phyloP scores from a whole-genome alignment of 2,329 filamentous ascomycete genomes.

The Epichloe brachyelytri region DNA sequence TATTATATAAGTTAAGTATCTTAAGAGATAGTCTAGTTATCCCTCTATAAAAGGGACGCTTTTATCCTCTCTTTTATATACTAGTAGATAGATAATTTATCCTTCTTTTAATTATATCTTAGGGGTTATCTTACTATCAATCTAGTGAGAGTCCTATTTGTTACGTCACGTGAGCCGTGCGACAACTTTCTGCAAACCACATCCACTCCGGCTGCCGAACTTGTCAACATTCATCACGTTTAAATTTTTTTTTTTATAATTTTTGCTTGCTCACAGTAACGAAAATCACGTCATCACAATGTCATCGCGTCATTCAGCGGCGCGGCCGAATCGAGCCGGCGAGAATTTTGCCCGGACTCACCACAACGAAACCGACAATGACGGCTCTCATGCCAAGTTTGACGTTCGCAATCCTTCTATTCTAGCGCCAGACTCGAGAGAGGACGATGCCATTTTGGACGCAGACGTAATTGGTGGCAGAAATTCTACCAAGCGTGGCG shows the following conservation, averaged over 20 bases:
- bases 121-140: too few relatives aligned
- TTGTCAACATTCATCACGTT: too few relatives aligned
- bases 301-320: constrained; percentile 21
- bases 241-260: too few relatives aligned
- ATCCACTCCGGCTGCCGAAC: neutral
- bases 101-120: too few relatives aligned
- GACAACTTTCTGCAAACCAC: neutral
- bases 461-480: constrained; percentile 84
- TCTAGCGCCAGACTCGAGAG: constrained; percentile 67
- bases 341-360: constrained; percentile 70
- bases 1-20: too few relatives aligned
- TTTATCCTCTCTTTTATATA: too few relatives aligned
- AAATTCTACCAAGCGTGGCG: constrained; percentile 73
- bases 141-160: too few relatives aligned
- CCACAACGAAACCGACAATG: constrained; percentile 41
- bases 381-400: constrained; percentile 72
- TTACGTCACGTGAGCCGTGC: too few relatives aligned
- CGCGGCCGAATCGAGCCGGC: constrained; percentile 69
- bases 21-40: too few relatives aligned
- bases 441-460: constrained; percentile 62
- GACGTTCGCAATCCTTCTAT: constrained; percentile 91
- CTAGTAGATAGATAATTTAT: too few relatives aligned
- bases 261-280: neutral
- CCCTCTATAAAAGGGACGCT: too few relatives aligned
- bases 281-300: constrained; percentile 3